Evolutionary conservation across 2,329 filamentous ascomycete genomes (phyloP), one percentile per base, ranked within the genome.

Genomic region (Drechslera avenae): DNA sequence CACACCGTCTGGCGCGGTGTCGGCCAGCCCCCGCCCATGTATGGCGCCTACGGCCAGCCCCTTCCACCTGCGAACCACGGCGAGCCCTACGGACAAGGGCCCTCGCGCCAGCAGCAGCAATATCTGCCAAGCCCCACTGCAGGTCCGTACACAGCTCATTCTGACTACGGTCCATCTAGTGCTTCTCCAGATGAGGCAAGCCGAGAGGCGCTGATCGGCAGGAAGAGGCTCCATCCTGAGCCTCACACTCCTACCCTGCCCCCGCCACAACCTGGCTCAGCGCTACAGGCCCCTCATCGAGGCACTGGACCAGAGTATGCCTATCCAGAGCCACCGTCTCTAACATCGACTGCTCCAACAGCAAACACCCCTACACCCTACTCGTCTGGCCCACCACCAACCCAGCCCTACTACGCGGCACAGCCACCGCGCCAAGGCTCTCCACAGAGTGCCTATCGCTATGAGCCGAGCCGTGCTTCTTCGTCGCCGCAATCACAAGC

Each of bases 1-100:
- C 85, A 89, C 68, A 85, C 86, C 5, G 84, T 86, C 50, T 88
- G 75, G 73, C 76, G 78, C 42, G 69, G 72, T 36, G 69, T 69
- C 31, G 77, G 77, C 30, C 63, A 67, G 34, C 76, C 77, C 18
- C 76, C 77, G 41, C 77, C 76, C 60, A 74, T 80, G 81, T 81
- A 79, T 60, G 78, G 78, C 53, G 78, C 78, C 21, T 80, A 79
- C 51, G 78, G 78, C 28, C 78, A 81, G 62, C 78, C 78, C 26
- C 74, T 81, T 23, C 77, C 76, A 18, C 67, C 69, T 41, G 63
- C 64, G 17, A 56, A 51, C 44, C 73, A 70, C 39, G 73, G 64
- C 34, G 71, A 74, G 31, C 58, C 64, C 7, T 72, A 71, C 46
- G 64, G 55, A 31, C 67, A 75, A 28, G 26, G 26, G 60, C 74